phyloP scores from a whole-genome alignment of 225 moss, liverwort and hornwort species.

The Polytrichum formosum region DNA sequence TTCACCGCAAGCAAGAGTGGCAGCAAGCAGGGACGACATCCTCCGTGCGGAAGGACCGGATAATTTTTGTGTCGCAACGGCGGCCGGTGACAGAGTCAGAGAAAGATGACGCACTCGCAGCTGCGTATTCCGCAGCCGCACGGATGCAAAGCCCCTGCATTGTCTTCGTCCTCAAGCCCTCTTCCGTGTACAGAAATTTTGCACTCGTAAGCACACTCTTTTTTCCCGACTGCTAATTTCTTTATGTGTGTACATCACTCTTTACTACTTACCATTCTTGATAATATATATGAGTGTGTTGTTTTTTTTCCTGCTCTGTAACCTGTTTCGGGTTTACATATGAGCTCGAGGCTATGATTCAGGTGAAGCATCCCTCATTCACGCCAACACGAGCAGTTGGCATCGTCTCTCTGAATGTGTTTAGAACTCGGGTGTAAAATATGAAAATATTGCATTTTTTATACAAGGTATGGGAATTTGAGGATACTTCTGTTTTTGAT shows the following conservation, averaged over 20 bases:
- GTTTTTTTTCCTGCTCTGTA: too few relatives aligned
- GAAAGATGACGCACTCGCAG: slow-evolving; percentile 1
- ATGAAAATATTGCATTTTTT: neutral
- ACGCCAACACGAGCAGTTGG: too few relatives aligned
- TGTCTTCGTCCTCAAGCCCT: slow-evolving; percentile 21
- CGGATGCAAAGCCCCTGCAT: neutral
- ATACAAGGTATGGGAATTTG: too few relatives aligned
- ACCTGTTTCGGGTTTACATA: too few relatives aligned
- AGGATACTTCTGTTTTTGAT: too few relatives aligned
- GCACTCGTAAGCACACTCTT: slow-evolving; percentile 15
- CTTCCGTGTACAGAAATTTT: slow-evolving; percentile 29
- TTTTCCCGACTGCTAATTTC: neutral
- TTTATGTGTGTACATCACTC: neutral
- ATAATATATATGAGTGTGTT: too few relatives aligned
- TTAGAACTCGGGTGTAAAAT: too few relatives aligned
- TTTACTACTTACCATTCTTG: too few relatives aligned
- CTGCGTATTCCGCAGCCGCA: slow-evolving; percentile 1
- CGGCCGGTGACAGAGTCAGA: slow-evolving; percentile 17
- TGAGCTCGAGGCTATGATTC: too few relatives aligned
- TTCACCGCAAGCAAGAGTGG: neutral
- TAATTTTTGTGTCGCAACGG: slow-evolving; percentile 16
- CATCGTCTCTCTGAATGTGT: too few relatives aligned
- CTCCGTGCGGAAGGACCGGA: neutral
- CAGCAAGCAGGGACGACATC: neutral
- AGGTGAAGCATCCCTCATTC: too few relatives aligned